Conservation (phyloP, 495 filamentous ascomycete genomes). For the Xylaria acuta region DNA sequence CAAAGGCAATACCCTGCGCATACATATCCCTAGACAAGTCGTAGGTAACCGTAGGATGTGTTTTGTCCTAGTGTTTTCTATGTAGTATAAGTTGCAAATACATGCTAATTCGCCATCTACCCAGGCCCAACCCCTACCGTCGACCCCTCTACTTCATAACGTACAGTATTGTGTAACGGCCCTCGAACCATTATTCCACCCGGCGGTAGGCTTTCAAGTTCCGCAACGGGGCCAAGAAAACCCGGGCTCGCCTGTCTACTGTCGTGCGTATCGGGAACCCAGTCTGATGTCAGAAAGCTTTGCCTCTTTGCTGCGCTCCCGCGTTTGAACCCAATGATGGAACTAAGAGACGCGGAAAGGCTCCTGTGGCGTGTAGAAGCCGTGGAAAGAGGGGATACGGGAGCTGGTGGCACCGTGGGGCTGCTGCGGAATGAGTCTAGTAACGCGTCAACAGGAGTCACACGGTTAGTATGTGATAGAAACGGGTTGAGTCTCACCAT, state of each 20-base stretch:
- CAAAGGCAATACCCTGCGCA: not conserved
- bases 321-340: slow-evolving; percentile 14
- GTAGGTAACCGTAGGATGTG: not conserved
- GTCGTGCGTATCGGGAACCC: not conserved
- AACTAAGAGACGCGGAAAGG: not conserved
- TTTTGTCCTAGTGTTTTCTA: not conserved
- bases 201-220: slow-evolving; percentile 11
- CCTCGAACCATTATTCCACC: not conserved
- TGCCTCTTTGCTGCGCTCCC: not conserved
- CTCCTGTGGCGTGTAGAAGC: not conserved
- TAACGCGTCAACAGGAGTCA: not conserved
- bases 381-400: not conserved
- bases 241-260: not conserved
- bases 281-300: not conserved
- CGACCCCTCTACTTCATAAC: slow-evolving; percentile 18
- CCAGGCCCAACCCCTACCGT: not conserved
- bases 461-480: not conserved
- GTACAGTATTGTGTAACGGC: not conserved
- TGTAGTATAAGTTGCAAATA: not conserved
- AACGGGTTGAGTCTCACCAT: not conserved
- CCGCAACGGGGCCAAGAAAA: not conserved
- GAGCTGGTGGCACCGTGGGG: not conserved
- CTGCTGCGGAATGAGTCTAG: slow-evolving; percentile 2
- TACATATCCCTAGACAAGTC: not conserved
- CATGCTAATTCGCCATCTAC: not conserved